Evolutionary conservation across 1,284 basidiomycete species (phyloP), one percentile per base, ranked within the genome.

Genomic region (Ganoderma sinense): DNA sequence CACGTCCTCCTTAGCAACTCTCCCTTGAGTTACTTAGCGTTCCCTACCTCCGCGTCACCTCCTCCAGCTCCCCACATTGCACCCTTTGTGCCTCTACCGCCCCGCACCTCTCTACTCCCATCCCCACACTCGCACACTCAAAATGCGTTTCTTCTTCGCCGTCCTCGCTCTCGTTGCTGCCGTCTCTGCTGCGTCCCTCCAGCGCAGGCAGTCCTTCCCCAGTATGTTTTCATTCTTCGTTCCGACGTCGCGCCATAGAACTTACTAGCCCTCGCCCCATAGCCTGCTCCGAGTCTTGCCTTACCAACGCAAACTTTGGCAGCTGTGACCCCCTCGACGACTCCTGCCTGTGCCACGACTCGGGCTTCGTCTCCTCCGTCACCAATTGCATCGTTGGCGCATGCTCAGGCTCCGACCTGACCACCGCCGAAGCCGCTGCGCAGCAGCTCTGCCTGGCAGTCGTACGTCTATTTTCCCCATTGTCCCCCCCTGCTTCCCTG

Each of bases 101-200:
- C 40, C 7, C 36, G 14, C 33, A 23, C 36, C 14, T 59, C 69
- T 71, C 74, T 55, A 71, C 75, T 72, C 74, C 65, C 69, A 69
- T 69, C 72, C 71, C 64, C 64, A 61, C 69, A 68, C 23, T 26
- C 23, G 60, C 69, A 51, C 68, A 58, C 51, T 39, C 76, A 84
- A 66, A 70, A 92, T 92, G 91, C 89, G 86, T 76, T 85, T 88
- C 83, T 85, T 88, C 83, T 69, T 83, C 76, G 78, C 83, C 72
- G 55, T 86, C 75, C 73, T 87, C 77, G 73, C 85, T 73, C 79
- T 86, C 73, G 73, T 80, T 74, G 81, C 81, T 70, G 80, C 81
- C 71, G 77, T 83, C 51, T 80, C 76, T 64, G 77, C 83, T 43
- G 73, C 76, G 66, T 75, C 84, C 62, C 39, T 83, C 70, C 75